phyloP scores from a whole-genome alignment of 2,329 filamentous ascomycete species.

The Pseudocercospora cruenta region DNA sequence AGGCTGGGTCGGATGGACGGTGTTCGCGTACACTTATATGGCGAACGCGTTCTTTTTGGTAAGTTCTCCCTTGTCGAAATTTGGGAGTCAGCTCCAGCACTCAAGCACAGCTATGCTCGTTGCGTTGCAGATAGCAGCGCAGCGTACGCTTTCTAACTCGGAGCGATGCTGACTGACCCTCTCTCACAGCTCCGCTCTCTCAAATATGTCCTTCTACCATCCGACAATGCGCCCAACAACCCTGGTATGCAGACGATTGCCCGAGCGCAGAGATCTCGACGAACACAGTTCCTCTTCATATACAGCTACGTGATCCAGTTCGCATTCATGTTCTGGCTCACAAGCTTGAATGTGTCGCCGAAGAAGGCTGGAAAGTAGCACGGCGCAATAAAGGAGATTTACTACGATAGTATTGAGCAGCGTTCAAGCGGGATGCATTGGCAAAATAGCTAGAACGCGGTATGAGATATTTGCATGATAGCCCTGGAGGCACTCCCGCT shows the following conservation, averaged over 20 bases:
- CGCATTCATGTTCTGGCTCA: slow-evolving; percentile 87
- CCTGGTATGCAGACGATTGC: slow-evolving; percentile 74
- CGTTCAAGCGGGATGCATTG: slow-evolving; percentile 21
- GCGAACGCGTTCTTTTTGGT: slow-evolving; percentile 96
- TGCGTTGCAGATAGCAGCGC: background rate
- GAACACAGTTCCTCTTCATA: slow-evolving; percentile 89
- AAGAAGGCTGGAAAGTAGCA: slow-evolving; percentile 16
- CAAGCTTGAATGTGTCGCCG: slow-evolving; percentile 46
- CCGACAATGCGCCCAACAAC: slow-evolving; percentile 67
- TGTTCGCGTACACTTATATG: slow-evolving; percentile 89
- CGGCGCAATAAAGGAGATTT: background rate
- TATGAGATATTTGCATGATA: background rate
- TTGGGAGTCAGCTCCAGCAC: background rate
- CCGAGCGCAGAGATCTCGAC: slow-evolving; percentile 79
- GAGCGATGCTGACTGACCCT: slow-evolving; percentile 17
- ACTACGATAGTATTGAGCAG: background rate
- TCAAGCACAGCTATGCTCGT: background rate
- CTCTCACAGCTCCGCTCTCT: slow-evolving; percentile 77
- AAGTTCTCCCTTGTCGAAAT: slow-evolving; percentile 41
- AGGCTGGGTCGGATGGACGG: slow-evolving; percentile 83
- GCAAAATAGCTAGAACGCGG: background rate
- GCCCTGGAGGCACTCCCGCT: background rate
- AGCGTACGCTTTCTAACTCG: background rate
- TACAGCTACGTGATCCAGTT: slow-evolving; percentile 96
- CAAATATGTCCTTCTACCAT: slow-evolving; percentile 92